Conservation (phyloP, 2,329 filamentous ascomycete species). For the Aspergillus persii region DNA sequence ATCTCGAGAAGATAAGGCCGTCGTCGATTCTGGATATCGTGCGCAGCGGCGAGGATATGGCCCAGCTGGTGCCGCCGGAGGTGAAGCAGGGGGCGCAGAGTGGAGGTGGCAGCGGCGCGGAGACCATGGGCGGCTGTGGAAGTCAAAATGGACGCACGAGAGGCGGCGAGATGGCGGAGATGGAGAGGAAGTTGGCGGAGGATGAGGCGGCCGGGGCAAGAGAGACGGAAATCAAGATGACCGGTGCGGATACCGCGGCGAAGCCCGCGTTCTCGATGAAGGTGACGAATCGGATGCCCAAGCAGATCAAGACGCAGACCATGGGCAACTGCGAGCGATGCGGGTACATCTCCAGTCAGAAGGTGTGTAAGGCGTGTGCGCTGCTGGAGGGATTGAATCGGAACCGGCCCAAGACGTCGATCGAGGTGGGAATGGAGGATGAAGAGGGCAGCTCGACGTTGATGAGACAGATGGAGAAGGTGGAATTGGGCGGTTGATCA, state of each 20-base stretch:
- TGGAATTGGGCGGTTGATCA: conserved; percentile 41
- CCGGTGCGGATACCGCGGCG: conserved; percentile 22
- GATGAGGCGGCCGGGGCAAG: conserved; percentile 60
- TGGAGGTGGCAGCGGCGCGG: conserved; percentile 44
- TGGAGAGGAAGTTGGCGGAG: conserved; percentile 70
- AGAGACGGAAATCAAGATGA: conserved; percentile 64
- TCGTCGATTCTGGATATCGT: conserved; percentile 96
- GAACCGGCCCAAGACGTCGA: conserved; percentile 49
- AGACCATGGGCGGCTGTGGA: conserved; percentile 68
- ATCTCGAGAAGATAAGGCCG: conserved; percentile 85
- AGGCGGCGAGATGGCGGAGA: conserved; percentile 75
- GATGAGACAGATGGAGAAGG: conserved; percentile 50
- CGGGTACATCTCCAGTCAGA: conserved; percentile 93
- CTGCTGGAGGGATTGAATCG: conserved; percentile 90
- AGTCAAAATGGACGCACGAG: conserved; percentile 64
- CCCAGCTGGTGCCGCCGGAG: conserved; percentile 70
- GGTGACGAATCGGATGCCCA: conserved; percentile 13
- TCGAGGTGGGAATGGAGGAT: conserved; percentile 47
- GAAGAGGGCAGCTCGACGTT: conserved; percentile 53
- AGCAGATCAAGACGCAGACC: conserved; percentile 50
- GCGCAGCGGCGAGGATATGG: conserved; percentile 94
- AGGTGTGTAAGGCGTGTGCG: conserved; percentile 88
- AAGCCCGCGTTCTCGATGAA: background rate
- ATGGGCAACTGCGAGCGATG: conserved; percentile 83
- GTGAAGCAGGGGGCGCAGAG: conserved; percentile 35